phyloP scores from a whole-genome alignment of 2,329 filamentous ascomycete species.

The Trichoderma atrobrunneum region DNA sequence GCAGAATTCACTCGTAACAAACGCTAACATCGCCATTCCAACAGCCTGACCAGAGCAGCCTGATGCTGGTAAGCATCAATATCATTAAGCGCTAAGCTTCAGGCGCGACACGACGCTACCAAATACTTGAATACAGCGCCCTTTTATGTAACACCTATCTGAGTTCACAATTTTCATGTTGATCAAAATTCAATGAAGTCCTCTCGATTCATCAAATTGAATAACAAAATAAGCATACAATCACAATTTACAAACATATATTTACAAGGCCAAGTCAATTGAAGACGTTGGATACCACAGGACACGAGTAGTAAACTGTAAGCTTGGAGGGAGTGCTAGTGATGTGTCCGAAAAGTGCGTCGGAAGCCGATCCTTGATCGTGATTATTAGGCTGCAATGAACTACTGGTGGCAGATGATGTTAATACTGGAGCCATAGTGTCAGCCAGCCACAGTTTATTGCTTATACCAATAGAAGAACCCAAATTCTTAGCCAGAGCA shows the following conservation, averaged over 20 bases:
- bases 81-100: background rate
- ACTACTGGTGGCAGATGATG: background rate
- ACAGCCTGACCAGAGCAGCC: background rate
- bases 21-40: background rate
- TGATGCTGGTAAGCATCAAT: background rate
- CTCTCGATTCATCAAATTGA: too few species aligned
- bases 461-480: background rate
- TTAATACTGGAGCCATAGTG: background rate
- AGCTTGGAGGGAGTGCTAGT: background rate
- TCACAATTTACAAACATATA: too few species aligned
- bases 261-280: background rate
- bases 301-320: too few species aligned
- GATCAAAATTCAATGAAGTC: too few species aligned
- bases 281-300: background rate
- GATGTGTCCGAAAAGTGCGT: background rate
- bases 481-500: background rate
- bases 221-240: too few species aligned
- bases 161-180: too few species aligned
- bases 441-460: background rate
- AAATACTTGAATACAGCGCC: too few species aligned
- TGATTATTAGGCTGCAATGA: background rate
- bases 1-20: too few species aligned
- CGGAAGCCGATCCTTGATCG: background rate
- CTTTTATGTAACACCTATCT: too few species aligned
- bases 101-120: too few species aligned